phyloP scores from a whole-genome alignment of 768 basidiomycete genomes.

The Lentinula aciculospora region DNA sequence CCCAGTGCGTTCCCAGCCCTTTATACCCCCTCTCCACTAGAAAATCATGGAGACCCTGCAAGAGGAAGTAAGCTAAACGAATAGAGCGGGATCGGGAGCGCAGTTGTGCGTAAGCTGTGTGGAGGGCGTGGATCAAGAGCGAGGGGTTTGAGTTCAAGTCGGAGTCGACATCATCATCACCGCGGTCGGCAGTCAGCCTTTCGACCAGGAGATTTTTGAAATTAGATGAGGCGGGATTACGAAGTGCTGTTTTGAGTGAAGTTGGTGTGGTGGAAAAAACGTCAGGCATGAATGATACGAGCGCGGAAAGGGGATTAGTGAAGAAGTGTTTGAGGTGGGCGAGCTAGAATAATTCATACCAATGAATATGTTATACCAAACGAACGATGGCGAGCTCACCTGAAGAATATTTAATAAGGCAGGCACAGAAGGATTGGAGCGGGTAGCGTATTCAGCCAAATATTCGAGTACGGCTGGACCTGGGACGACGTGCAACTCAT shows the following conservation, averaged over 20 bases:
- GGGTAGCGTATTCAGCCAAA: conserved; percentile 49
- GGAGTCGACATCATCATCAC: not conserved
- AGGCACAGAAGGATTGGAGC: conserved; percentile 55
- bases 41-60: conserved; percentile 37
- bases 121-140: conserved; percentile 26
- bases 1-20: conserved; percentile 23
- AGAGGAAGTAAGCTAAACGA: conserved; percentile 43
- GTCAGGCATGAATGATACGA: conserved; percentile 26
- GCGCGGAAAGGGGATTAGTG: conserved; percentile 45
- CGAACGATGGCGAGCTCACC: too few relatives aligned
- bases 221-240: conserved; percentile 14
- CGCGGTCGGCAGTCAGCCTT: conserved; percentile 19
- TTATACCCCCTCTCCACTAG: conserved; percentile 39
- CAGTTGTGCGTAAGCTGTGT: conserved; percentile 32
- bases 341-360: conserved; percentile 34
- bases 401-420: conserved; percentile 54
- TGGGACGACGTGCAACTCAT: conserved; percentile 54
- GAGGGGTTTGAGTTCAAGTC: conserved; percentile 14
- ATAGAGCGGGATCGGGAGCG: conserved; percentile 23
- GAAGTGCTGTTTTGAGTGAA: conserved; percentile 11
- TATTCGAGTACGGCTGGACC: conserved; percentile 54
- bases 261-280: not conserved
- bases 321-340: conserved; percentile 66
- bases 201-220: conserved; percentile 31
- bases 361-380: too few relatives aligned